Base-by-base conservation (phyloP, 768 basidiomycete species). In the Kwoniella dendrophila region DNA sequence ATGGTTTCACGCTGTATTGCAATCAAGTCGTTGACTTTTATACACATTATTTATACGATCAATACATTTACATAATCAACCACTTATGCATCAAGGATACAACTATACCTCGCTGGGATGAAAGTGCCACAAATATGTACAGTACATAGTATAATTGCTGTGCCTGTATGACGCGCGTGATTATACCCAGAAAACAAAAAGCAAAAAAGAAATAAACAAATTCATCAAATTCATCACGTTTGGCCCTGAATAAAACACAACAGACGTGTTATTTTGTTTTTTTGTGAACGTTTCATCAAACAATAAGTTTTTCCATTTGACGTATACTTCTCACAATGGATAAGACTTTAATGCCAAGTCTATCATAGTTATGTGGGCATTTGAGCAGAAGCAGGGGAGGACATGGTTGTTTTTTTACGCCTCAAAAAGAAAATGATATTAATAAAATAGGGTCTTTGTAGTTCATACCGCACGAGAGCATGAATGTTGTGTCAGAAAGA, bases 231-330 rank as follows among this genome's bases (percentile, higher is more conserved):
- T 8, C 12, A 20, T 20, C 41, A 29, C 32, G 22, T 30, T 33
- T 22, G 3, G n/a, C 49, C 49, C 49, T 51, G 49, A 51, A 51
- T 34, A 3, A 6, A 22, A n/a, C 47, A 14, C 22, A 33, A 18
- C 26, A n/a, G 49, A 51, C 49, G 49, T 51, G 49, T 51, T 51
- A 51, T 51, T 11, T 51, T 48, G 41, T 24, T 24, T 29, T 27
- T 7, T 48, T 48, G n/a, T n/a, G 26, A 26, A 4, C 34, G 49
- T 51, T 51, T 51, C 49, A 32, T 29, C n/a, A 50, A 51, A 51
- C 49, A 51, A 51, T 51, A 51, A 33, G 34, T 20, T 43, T 6
- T 43, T 20, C 20, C n/a, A n/a, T n/a, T n/a, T n/a, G n/a, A n/a
- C n/a, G n/a, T n/a, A n/a, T n/a, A n/a, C n/a, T n/a, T n/a, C n/a